These are phyloP conservation scores for Gillenia trifoliata DNA, from an alignment of 306 rosid species.

Conservation along the genomic window DNA sequence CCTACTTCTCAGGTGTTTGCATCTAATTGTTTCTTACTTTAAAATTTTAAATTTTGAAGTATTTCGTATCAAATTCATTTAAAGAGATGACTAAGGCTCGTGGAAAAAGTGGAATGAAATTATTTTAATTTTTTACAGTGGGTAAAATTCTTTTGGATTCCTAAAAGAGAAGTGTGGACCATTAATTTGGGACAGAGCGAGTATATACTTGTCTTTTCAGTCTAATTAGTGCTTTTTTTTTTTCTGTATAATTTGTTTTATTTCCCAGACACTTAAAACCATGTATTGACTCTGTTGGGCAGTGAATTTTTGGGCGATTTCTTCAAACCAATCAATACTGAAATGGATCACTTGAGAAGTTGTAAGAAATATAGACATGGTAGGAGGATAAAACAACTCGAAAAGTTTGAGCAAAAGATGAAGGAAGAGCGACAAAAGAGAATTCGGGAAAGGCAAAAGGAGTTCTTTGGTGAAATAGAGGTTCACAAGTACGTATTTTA, in stretches of 20 bases:
- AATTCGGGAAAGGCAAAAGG: conserved; percentile 96
- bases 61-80: not conserved
- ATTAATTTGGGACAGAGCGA: not conserved
- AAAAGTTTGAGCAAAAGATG: conserved; percentile 94
- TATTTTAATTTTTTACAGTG: not conserved
- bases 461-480: conserved; percentile 90
- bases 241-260: not conserved
- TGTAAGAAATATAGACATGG: conserved; percentile 93
- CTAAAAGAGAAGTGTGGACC: not conserved
- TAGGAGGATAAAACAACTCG: conserved; percentile 89
- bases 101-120: not conserved
- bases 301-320: conserved; percentile 91
- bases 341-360: conserved; percentile 79
- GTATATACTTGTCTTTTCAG: not conserved
- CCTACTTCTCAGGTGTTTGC: not conserved
- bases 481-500: conserved; percentile 81
- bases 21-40: not conserved
- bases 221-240: not conserved
- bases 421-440: conserved; percentile 99
- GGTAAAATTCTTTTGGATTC: not conserved
- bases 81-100: not conserved
- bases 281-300: conserved; percentile 33
- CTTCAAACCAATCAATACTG: conserved; percentile 72
- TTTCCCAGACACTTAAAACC: conserved; percentile 1
- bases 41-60: not conserved